Evolutionary conservation across 164 flowering plant species (phyloP), one percentile per base, ranked within the genome.

Genomic region (Kingdonia uniflora): DNA sequence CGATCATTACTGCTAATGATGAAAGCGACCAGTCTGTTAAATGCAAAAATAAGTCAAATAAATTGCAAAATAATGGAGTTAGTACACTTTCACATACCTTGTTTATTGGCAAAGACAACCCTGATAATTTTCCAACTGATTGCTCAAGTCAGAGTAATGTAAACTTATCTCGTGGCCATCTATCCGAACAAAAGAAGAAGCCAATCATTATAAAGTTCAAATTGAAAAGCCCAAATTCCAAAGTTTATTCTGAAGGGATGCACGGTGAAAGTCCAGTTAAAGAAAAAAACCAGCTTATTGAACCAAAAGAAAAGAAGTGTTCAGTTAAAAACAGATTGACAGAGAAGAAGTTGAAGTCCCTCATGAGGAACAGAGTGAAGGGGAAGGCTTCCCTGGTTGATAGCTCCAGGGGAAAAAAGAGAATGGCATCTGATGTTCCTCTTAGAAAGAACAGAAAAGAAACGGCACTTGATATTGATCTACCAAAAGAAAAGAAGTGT

Each of bases 401-500:
- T 61, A 47, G 52, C 47, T 37, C 43, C 26, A 53, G 25, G 19
- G 21, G 29, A 21, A 29, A 14, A 14, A 23, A 38, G 3, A 24
- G 37, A 37, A 19, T 19, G 35, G 1, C 47, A 37, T 10, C 29
- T 52, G 26, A 38, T 17, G 22, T 40, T 25, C 53, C 49, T 22
- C 10, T 44, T 6, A 41, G 4, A 2, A n/a, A 29, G 35, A 29
- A 29, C 8, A 29, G 4, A 29, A 8, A 29, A 29, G 8, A 8
- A 29, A 29, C 6, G 35, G 6, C 35, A 29, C n/a, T n/a, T n/a
- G n/a, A n/a, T 19, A 5, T 44, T 59, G 33, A 8, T n/a, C 44
- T 29, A 8, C 42, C 59, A 14, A 22, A 23, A 19, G 14, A 61
- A 47, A 26, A 41, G 26, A 61, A 39, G 40, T 53, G 11, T 20